Conservation (phyloP, 1,139 yeast genomes). For the Scheffersomyces stambukii region DNA sequence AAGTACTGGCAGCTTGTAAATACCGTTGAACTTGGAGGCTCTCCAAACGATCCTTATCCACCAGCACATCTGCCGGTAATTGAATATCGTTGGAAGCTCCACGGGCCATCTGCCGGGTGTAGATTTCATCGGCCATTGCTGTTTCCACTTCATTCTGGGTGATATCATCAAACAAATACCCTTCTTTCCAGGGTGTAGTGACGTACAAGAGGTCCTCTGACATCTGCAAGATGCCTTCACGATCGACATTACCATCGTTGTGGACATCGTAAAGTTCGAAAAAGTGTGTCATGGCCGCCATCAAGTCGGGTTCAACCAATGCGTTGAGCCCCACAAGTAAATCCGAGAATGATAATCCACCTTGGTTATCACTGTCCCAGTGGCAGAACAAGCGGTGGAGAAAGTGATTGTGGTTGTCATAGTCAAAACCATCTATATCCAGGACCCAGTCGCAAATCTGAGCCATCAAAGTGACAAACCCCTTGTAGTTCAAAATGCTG, state of each 20-base stretch:
- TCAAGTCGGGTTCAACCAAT: slow-evolving; percentile 66
- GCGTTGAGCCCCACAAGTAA: slow-evolving; percentile 70
- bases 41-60: slow-evolving; percentile 60
- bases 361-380: slow-evolving; percentile 60
- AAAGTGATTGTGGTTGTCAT: too few species aligned
- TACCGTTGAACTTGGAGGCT: slow-evolving; percentile 77
- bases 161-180: slow-evolving; percentile 52
- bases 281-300: slow-evolving; percentile 75
- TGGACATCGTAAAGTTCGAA: slow-evolving; percentile 68
- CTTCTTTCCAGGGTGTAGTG: slow-evolving; percentile 82
- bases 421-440: slow-evolving; percentile 20
- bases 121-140: slow-evolving; percentile 59
- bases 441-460: slow-evolving; percentile 80
- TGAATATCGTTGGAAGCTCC: slow-evolving; percentile 32
- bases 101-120: slow-evolving; percentile 22
- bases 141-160: slow-evolving; percentile 61
- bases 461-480: slow-evolving; percentile 70
- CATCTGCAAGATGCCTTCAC: slow-evolving; percentile 76
- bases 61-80: slow-evolving; percentile 55
- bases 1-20: slow-evolving; percentile 80
- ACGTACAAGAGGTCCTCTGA: slow-evolving; percentile 83
- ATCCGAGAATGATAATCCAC: slow-evolving; percentile 62
- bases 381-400: slow-evolving; percentile 59
- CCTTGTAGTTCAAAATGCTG: slow-evolving; percentile 66
- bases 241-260: slow-evolving; percentile 59